Base-by-base conservation (phyloP, 768 basidiomycete genomes). In the Podaxis sp. region DNA sequence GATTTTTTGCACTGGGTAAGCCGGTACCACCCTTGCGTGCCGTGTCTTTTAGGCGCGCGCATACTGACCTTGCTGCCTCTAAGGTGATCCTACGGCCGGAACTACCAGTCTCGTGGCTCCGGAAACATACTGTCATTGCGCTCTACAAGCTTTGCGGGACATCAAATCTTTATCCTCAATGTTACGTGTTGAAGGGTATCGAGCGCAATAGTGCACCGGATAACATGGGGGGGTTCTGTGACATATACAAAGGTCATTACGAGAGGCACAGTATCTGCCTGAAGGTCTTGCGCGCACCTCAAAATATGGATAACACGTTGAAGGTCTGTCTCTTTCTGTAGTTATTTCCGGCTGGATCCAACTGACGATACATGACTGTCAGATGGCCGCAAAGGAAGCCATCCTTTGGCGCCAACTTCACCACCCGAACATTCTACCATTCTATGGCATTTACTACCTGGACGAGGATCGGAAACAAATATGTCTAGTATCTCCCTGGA, bases 361-460 rank as follows among this genome's bases (percentile, higher is more conserved):
- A 26, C 26, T 26, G 2, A 26, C 4, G 26, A 4, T 4, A 26
- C 26, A 2, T 26, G 26, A 2, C 26, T 26, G 26, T 26, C 12
- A 41, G 41, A n/a, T 41, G 11, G 8, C 17, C 30, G 51, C 51
- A 4, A 62, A 51, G 28, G 60, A 61, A 36, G 60, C 53, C 5
- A 46, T 62, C 7, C 6, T 62, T 6, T 62, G 60, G 60, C 17
- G 60, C 1, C 38, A 41, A 10, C 30, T 55, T 4, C 41, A 28
- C 0, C 60, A 62, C 44, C 46, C 50, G 26, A 62, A 62, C 37
- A 22, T 62, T 10, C 40, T 55, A 7, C 60, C 60, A 10, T 62
- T 62, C n/a, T 62, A 46, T n/a, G 60, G 60, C 26, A 33, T 62
- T 6, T 41, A 62, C 26, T 40, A 55, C 33, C 30, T 56, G 7